Percentiles rank a stretch among this genome's conserved stretches.
Conservation (phyloP, 1,139 yeast species). For the Magnusiomyces clavatus region DNA sequence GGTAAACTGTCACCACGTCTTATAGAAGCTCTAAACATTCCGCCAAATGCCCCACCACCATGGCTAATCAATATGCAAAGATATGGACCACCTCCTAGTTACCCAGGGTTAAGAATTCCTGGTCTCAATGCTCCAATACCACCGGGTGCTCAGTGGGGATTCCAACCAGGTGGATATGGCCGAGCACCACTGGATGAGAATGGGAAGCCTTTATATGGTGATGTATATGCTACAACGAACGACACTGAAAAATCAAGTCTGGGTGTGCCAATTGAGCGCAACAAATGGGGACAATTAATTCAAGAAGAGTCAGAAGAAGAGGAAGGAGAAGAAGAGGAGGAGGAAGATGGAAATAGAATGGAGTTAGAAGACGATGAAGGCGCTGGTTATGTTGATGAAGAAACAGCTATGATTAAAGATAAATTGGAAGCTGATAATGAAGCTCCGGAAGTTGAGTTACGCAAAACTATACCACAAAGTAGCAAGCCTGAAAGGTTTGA, state of each 20-base stretch:
- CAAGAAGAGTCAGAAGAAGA: conserved; percentile 29
- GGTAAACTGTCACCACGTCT: conserved; percentile 58
- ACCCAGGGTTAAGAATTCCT: conserved; percentile 55
- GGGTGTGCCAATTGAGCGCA: conserved; percentile 36
- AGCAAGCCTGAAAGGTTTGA: conserved; percentile 5
- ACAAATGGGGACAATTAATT: conserved; percentile 30
- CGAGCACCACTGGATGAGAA: conserved; percentile 32
- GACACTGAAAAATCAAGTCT: conserved; percentile 29
- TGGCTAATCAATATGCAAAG: conserved; percentile 71
- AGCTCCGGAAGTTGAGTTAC: conserved; percentile 13
- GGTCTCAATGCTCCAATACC: conserved; percentile 41
- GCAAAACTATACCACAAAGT: conserved; percentile 6
- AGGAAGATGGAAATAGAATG: conserved; percentile 16
- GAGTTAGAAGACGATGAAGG: conserved; percentile 27
- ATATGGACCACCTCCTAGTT: conserved; percentile 81
- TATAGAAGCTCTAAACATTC: conserved; percentile 62
- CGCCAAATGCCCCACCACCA: conserved; percentile 61
- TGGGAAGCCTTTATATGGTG: conserved; percentile 32
- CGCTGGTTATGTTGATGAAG: conserved; percentile 25
- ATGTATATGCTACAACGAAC: conserved; percentile 26
- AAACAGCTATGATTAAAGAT: conserved; percentile 20
- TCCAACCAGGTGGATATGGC: conserved; percentile 40
- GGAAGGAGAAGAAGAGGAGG: conserved; percentile 29
- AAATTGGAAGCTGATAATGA: conserved; percentile 9
- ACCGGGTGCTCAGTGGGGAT: conserved; percentile 34